Base-by-base conservation (phyloP, 2,329 filamentous ascomycete species). In the Fonsecaea multimorphosa region DNA sequence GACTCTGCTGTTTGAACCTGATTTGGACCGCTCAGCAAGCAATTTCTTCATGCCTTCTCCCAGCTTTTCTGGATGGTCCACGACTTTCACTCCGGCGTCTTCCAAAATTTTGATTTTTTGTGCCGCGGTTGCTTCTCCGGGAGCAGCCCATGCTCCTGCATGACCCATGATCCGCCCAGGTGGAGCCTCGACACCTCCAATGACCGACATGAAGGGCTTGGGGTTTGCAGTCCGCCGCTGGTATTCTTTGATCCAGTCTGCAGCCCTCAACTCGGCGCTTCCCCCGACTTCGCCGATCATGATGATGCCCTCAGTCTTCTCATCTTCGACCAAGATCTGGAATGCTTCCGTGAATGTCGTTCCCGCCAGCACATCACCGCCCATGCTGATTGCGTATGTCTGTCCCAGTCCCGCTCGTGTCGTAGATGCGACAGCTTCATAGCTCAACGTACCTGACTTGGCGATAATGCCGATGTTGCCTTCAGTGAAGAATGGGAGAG, bases 401-500 rank as follows among this genome's bases (percentile, higher is more conserved):
- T 94, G 91, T 0, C 91, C 91, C 0, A 93, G 79, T 0, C 91
- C 90, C n/a, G 86, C 88, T 67, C 87, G 83, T 6, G 89, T 91
- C 27, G 91, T 87, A 1, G 89, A 88, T 0, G 89, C 91, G 0
- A 93, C 91, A 1, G 91, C 87, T 75, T 94, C 91, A 72, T 93
- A 94, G 67, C 89, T 92, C 46, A 94, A 78, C 0, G 91, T 94
- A 0, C 91, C 91, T 0, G 89, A 92, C 74, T 92, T 93, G n/a
- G 90, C 89, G 2, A 91, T 86, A 61, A 94, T 91, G 1, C 90
- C 91, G 24, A 94, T 81, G 63, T 86, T 84, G 0, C 90, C 91
- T 0, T 86, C 84, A 64, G 83, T 80, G 73, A 92, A 93, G 64
- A 88, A 91, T 0, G 89, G 85, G 12, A 93, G 79, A 4, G 91